phyloP scores from a whole-genome alignment of 495 filamentous ascomycete species.

The Aspergillus nanangensis region DNA sequence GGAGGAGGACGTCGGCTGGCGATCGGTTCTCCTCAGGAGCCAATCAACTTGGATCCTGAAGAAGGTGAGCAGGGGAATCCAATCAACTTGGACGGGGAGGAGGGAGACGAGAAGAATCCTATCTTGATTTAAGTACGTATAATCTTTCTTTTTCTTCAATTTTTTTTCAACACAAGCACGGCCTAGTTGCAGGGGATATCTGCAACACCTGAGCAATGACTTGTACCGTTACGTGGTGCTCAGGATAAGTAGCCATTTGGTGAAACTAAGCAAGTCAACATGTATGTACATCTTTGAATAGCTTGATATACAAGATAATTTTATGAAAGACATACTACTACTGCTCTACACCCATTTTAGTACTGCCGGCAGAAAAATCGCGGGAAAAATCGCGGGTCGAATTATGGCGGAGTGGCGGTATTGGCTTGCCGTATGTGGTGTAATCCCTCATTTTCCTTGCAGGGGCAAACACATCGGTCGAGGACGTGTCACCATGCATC shows the following conservation, averaged over 20 bases:
- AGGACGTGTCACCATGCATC: too few species aligned
- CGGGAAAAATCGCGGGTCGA: neutral
- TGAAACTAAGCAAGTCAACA: constrained; percentile 6
- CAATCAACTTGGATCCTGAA: constrained; percentile 3
- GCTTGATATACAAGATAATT: neutral
- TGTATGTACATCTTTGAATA: neutral
- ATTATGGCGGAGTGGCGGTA: constrained; percentile 1
- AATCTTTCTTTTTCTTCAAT: neutral
- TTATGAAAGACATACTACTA: neutral
- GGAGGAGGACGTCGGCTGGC: neutral
- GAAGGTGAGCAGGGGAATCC: neutral
- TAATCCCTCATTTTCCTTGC: too few species aligned
- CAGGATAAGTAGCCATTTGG: constrained; percentile 7
- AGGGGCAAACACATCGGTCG: too few species aligned
- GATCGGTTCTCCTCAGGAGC: neutral
- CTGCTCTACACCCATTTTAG: neutral
- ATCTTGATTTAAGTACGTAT: constrained; percentile 4
- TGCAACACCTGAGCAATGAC: constrained; percentile 9
- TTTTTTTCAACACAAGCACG: neutral
- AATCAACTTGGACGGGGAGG: neutral
- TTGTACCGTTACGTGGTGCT: constrained; percentile 11
- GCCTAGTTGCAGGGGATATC: constrained; percentile 7
- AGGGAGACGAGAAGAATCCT: neutral
- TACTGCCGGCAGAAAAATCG: constrained; percentile 1
- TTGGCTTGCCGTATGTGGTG: neutral